Percentiles rank a stretch among this genome's conserved stretches.
Conservation (phyloP, 2,329 filamentous ascomycete genomes). For the Colletotrichum scovillei region DNA sequence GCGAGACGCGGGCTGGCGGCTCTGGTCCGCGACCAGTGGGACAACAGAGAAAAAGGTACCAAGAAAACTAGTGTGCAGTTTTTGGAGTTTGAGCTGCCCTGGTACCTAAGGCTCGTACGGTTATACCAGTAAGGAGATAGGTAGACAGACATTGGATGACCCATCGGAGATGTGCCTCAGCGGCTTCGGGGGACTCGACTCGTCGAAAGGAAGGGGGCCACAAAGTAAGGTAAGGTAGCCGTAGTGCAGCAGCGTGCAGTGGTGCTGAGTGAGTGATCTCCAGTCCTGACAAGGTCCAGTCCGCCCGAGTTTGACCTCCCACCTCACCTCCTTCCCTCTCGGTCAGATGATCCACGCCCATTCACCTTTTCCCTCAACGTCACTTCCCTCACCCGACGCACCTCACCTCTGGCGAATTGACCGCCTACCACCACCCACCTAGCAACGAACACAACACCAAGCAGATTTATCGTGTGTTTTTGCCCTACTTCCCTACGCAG, state of each 20-base stretch:
- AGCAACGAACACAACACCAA: background rate
- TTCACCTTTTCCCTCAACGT: conserved; percentile 34
- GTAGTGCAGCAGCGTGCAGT: background rate
- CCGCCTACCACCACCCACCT: conserved; percentile 1
- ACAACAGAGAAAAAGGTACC: background rate
- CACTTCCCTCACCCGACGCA: conserved; percentile 23
- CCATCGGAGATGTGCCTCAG: background rate
- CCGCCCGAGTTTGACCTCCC: conserved; percentile 10
- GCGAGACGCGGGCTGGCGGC: conserved; percentile 4
- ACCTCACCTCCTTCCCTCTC: conserved; percentile 17
- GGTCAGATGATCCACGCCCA: conserved; percentile 32
- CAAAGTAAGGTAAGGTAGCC: conserved; percentile 17
- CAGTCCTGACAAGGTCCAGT: conserved; percentile 12
- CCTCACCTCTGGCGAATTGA: background rate
- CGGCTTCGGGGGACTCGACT: conserved; percentile 21
- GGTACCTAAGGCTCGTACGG: background rate
- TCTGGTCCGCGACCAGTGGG: conserved; percentile 11
- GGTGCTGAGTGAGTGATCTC: conserved; percentile 21
- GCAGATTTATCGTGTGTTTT: background rate
- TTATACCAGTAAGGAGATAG: background rate
- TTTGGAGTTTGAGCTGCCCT: background rate
- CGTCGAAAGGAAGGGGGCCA: background rate
- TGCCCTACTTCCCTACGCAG: background rate
- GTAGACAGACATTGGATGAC: background rate
- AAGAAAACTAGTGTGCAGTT: conserved; percentile 7